Evolutionary conservation across 768 basidiomycete genomes (phyloP).

Genomic region (Filobasidium wieringae): DNA sequence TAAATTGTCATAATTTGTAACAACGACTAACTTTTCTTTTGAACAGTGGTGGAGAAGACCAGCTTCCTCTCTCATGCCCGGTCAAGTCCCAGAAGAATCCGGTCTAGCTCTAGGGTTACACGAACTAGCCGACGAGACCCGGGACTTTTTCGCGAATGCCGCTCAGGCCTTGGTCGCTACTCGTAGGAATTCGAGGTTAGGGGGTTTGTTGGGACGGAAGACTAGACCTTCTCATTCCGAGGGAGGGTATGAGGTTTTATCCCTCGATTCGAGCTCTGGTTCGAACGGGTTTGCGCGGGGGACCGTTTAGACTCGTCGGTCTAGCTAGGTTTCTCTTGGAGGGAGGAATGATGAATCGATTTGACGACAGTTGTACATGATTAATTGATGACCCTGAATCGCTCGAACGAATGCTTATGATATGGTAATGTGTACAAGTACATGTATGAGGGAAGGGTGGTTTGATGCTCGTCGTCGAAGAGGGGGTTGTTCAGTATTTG

Average conservation of each 20-base stretch:
- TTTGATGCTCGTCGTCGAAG: neutral
- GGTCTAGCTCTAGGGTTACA: constrained; percentile 43
- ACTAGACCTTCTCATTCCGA: neutral
- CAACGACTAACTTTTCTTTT: neutral
- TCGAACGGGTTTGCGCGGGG: too few species aligned
- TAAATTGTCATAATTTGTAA: neutral
- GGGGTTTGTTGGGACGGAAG: neutral
- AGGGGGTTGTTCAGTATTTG: neutral
- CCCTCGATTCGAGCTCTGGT: too few species aligned
- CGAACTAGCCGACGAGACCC: constrained; percentile 44
- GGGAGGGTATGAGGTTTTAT: neutral
- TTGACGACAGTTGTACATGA: too few species aligned
- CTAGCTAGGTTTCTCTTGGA: too few species aligned
- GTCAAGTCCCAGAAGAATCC: constrained; percentile 41
- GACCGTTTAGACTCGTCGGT: too few species aligned
- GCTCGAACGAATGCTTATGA: too few species aligned
- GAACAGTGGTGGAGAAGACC: constrained; percentile 37
- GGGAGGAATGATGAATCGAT: too few species aligned
- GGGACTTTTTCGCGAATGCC: constrained; percentile 27
- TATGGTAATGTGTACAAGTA: too few species aligned
- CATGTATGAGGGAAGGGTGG: too few species aligned
- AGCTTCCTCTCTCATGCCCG: constrained; percentile 48
- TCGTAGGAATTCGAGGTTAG: neutral
- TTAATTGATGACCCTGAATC: too few species aligned
- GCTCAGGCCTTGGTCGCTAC: constrained; percentile 1